Evolutionary conservation across 148 eudicot genomes (phyloP), one percentile per base, ranked within the genome.

Genomic region (Cornus kousa): DNA sequence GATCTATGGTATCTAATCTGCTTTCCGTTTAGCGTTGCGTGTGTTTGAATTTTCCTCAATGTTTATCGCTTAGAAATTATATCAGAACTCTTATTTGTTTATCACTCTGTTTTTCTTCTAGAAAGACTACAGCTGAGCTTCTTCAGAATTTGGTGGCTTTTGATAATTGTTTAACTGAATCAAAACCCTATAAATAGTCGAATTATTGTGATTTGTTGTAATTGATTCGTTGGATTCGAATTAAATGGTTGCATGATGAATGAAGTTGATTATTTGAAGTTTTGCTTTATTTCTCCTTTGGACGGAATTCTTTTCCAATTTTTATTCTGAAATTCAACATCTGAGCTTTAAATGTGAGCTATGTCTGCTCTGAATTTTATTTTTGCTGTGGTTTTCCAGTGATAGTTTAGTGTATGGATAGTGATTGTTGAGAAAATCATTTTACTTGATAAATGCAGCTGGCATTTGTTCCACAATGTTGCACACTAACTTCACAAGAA

Each of bases 1-100:
- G 79, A 77, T 77, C 79, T 77, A 50, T 68, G 55, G 50, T 33
- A 4, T 7, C 65, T 77, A 72, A 77, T 77, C 65, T 68, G 66
- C 6, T 19, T 17, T 28, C 31, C 66, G 3, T 5, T 48, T 53
- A 8, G 31, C 79, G 5, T 67, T 76, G 39, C 33, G 24, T 75
- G 24, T 16, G 37, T 4, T 43, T 43, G 48, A 14, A 75, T 75
- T n/a, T 65, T 32, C 70, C 9, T 22, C 9, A 16, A 39, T 17
- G 40, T 19, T 14, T 40, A 20, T 22, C 31, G 13, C 39, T 37
- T 74, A 12, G 31, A 3, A 8, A 37, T 37, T 24, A 2, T 59
- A 13, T 68, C 8, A 35, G 5, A 35, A 35, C 37, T 35, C 5
- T 35, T 35, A 35, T 35, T 4, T 35, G 4, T 35, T 2, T 35